Percentiles rank a stretch among this genome's conserved stretches.
phyloP scores from a whole-genome alignment of 768 basidiomycete species.

The Pleurotus pulmonarius region DNA sequence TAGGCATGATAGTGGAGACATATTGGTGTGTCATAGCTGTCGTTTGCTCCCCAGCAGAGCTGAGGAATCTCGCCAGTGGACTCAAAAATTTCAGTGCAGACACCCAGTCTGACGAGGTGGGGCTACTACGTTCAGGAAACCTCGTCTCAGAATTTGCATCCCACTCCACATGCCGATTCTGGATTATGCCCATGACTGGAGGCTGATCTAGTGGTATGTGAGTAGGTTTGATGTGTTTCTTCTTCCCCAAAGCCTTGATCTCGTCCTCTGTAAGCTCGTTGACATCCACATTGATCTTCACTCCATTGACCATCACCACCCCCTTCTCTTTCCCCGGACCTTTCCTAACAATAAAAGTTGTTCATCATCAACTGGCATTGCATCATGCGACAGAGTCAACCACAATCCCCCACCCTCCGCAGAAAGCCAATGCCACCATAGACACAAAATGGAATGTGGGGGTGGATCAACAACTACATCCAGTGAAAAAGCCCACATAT shows the following conservation, averaged over 20 bases:
- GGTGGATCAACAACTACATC: too few species aligned
- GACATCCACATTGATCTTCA: constrained; percentile 77
- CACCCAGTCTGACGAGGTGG: constrained; percentile 34
- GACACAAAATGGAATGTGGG: too few species aligned
- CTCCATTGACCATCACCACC: constrained; percentile 85
- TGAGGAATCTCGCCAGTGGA: constrained; percentile 68
- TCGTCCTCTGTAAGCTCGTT: constrained; percentile 88
- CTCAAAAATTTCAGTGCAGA: constrained; percentile 66
- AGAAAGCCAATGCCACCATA: too few species aligned
- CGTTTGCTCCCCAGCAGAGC: constrained; percentile 72
- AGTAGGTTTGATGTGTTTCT: constrained; percentile 81
- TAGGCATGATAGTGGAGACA: constrained; percentile 73
- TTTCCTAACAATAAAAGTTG: constrained; percentile 72
- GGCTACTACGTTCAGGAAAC: constrained; percentile 13
- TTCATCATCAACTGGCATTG: too few species aligned
- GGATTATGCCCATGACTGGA: constrained; percentile 69
- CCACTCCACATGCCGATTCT: constrained; percentile 71
- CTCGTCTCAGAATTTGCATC: constrained; percentile 43
- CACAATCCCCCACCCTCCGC: too few species aligned
- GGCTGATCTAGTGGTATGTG: constrained; percentile 94
- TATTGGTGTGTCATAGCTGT: constrained; percentile 71
- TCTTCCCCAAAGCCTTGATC: constrained; percentile 75
- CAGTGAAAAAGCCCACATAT: too few species aligned
- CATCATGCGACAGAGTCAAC: too few species aligned
- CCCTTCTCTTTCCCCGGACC: constrained; percentile 80